A percentile compares a stretch with the other conserved stretches of the same genome.
Evolutionary conservation across 2,329 filamentous ascomycete genomes (phyloP).

Genomic region (Talaromyces sp.): DNA sequence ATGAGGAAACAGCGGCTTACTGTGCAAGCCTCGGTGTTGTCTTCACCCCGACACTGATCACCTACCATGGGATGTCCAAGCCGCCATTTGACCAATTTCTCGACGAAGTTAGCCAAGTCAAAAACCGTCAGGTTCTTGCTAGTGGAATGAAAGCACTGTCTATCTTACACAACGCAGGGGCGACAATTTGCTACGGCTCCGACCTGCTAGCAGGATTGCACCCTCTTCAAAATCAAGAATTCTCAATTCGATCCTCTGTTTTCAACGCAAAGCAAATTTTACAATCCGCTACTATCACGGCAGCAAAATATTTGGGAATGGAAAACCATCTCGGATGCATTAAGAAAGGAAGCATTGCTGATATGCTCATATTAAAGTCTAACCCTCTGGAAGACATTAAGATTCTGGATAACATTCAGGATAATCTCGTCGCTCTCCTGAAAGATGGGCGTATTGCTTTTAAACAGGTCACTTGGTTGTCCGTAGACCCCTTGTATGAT

Average conservation of each 20-base stretch:
- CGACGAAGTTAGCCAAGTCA: constrained; percentile 31
- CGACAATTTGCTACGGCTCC: constrained; percentile 58
- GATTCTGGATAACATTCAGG: constrained; percentile 51
- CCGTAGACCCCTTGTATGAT: constrained; percentile 13
- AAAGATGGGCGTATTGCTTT: constrained; percentile 55
- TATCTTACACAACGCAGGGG: constrained; percentile 53
- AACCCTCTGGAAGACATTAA: constrained; percentile 60
- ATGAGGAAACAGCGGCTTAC: constrained; percentile 48
- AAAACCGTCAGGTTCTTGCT: constrained; percentile 53
- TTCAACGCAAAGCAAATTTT: constrained; percentile 48
- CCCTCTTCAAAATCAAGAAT: constrained; percentile 51
- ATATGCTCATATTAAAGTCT: constrained; percentile 53
- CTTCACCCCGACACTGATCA: constrained; percentile 57
- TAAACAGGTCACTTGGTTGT: constrained; percentile 29
- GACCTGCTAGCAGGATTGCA: constrained; percentile 55
- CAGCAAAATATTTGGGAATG: constrained; percentile 51
- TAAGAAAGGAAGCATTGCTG: constrained; percentile 52
- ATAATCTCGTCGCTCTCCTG: constrained; percentile 53
- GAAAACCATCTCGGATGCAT: constrained; percentile 54
- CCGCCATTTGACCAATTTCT: constrained; percentile 10
- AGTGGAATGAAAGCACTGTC: constrained; percentile 50
- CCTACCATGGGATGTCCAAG: constrained; percentile 50
- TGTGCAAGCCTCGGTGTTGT: constrained; percentile 52
- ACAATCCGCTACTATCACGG: constrained; percentile 54
- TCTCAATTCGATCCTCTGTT: constrained; percentile 47